Base-by-base conservation (phyloP, 345 rosid species). In the Durio zibethinus region DNA sequence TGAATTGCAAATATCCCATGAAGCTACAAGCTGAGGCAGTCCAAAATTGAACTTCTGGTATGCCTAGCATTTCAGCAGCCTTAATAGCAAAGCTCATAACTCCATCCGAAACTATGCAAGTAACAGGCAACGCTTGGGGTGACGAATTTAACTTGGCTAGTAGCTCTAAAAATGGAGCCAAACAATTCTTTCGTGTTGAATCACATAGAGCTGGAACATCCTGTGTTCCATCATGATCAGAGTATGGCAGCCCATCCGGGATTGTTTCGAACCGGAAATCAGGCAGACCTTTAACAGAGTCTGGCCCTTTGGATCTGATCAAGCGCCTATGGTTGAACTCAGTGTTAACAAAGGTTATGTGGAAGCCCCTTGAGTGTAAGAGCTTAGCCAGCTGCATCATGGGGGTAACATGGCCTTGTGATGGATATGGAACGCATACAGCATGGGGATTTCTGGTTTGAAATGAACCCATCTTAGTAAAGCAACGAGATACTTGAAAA, bases 301-400 rank as follows among this genome's bases (percentile, higher is more conserved):
- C 80, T 0, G 73, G 77, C 2, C 90, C 85, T 7, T 40, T 45
- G 40, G 83, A 79, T 18, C 87, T 76, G 72, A 84, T 18, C 4
- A 87, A 57, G 2, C 85, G 87, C 29, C 72, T 42, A 35, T 80
- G 85, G 36, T 83, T 85, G 77, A 76, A 80, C 77, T 83, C 85
- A 0, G 88, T 83, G 73, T 87, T 77, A 63, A 84, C 85, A 0
- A 81, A 78, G 9, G 88, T 85, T 53, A 87, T 40, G 48, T 85
- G 83, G 77, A 87, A 85, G 45, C 87, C 88, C 40, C 53, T 74
- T 0, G 84, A 69, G 75, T 77, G 80, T 20, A 69, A 47, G 20
- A 77, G 59, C 68, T 77, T 70, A 38, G 80, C 80, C 21, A 77
- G 10, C 10, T 57, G 75, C 80, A 77, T 77, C 57, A 70, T 10